Conservation (phyloP, 805 yeast genomes). For the Maudiozyma bulderi region DNA sequence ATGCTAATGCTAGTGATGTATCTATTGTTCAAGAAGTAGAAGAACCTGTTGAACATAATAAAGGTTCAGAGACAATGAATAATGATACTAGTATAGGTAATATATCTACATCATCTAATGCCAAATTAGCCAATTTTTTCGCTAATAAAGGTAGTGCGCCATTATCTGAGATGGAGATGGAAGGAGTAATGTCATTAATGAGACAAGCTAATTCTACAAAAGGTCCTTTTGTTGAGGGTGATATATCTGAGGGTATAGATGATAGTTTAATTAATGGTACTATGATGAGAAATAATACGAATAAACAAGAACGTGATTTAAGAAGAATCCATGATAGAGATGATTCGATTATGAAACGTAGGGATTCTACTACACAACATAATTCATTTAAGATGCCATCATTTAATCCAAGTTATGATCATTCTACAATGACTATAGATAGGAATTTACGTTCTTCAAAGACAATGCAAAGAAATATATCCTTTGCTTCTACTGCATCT, state of each 20-base stretch:
- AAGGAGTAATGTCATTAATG: conserved; percentile 64
- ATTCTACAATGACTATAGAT: conserved; percentile 6
- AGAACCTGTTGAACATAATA: neutral
- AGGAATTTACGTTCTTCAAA: neutral
- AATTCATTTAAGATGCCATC: conserved; percentile 24
- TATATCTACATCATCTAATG: conserved; percentile 5
- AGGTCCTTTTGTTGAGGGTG: neutral
- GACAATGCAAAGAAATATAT: conserved; percentile 10
- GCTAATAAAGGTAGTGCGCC: conserved; percentile 68
- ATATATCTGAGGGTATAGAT: neutral
- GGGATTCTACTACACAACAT: neutral
- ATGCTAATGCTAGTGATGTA: conserved; percentile 6
- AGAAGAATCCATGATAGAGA: neutral
- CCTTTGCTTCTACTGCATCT: conserved; percentile 7
- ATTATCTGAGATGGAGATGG: conserved; percentile 62
- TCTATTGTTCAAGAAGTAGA: neutral
- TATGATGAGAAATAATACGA: neutral
- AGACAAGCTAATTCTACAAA: conserved; percentile 21
- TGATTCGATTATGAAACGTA: too few relatives aligned
- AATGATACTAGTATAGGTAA: conserved; percentile 1
- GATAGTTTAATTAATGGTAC: neutral
- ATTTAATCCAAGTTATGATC: conserved; percentile 30
- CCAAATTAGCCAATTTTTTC: conserved; percentile 56
- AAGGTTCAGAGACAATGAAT: neutral
- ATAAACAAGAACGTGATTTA: neutral